A percentile compares a stretch with the other conserved stretches of the same genome.
Evolutionary conservation across 495 filamentous ascomycete genomes (phyloP).

Genomic region (Parachaetomium inaequale): DNA sequence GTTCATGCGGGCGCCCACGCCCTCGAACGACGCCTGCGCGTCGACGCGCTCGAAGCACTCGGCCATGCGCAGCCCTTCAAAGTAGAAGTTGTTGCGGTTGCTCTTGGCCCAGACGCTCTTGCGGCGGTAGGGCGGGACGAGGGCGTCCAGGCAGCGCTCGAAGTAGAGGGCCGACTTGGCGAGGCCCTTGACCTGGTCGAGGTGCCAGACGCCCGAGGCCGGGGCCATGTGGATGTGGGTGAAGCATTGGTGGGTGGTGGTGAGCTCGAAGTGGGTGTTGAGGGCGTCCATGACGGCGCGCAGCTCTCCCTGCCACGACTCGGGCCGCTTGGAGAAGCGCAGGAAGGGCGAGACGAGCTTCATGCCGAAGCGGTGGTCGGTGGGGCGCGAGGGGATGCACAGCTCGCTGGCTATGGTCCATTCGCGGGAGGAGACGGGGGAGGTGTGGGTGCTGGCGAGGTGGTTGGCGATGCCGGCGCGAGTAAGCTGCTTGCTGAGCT

Average conservation of each 20-base stretch:
- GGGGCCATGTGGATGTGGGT: slow-evolving; percentile 32
- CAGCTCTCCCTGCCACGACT: slow-evolving; percentile 21
- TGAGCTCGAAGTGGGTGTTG: slow-evolving; percentile 29
- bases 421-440: slow-evolving; percentile 11
- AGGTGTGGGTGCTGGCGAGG: slow-evolving; percentile 4
- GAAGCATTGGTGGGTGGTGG: slow-evolving; percentile 28
- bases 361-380: slow-evolving; percentile 30
- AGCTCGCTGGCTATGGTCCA: slow-evolving; percentile 29
- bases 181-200: slow-evolving; percentile 24
- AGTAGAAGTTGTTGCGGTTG: slow-evolving; percentile 30
- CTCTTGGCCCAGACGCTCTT: slow-evolving; percentile 30
- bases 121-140: slow-evolving; percentile 29
- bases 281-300: slow-evolving; percentile 21
- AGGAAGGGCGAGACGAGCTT: slow-evolving; percentile 30
- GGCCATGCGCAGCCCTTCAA: slow-evolving; percentile 10
- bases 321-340: slow-evolving; percentile 22
- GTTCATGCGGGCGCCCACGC: slow-evolving; percentile 27
- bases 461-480: slow-evolving; percentile 21
- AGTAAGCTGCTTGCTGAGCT: slow-evolving; percentile 24
- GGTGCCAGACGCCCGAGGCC: slow-evolving; percentile 19
- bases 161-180: slow-evolving; percentile 31
- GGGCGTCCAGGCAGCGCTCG: slow-evolving; percentile 32
- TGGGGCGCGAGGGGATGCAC: slow-evolving; percentile 21
- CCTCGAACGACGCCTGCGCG: slow-evolving; percentile 8
- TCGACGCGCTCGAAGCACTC: slow-evolving; percentile 22